Percentiles rank a stretch among this genome's conserved stretches.
Conservation (phyloP, 257 asterid species). For the Salvia miltiorrhiza region DNA sequence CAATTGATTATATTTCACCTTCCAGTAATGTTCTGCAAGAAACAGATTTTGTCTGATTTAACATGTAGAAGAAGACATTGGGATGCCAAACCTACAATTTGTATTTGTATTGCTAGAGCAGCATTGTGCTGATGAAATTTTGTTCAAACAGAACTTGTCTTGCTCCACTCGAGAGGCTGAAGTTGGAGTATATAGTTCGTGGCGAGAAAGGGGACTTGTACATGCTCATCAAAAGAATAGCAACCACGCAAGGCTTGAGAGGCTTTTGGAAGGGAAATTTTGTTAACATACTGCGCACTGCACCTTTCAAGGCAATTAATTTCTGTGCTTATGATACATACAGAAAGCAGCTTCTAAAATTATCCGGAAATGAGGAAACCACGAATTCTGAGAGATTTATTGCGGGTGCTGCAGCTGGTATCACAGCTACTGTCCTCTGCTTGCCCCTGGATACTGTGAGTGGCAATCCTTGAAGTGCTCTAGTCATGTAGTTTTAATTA, state of each 20-base stretch:
- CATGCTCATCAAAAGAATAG: conserved; percentile 67
- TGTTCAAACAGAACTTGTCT: conserved; percentile 70
- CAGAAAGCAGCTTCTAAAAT: conserved; percentile 73
- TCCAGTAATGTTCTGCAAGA: background rate
- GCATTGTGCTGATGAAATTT: conserved; percentile 18
- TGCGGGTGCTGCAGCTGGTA: conserved; percentile 99
- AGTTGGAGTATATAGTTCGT: conserved; percentile 89
- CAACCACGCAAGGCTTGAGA: conserved; percentile 82
- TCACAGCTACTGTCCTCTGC: conserved; percentile 96
- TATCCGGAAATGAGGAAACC: conserved; percentile 79
- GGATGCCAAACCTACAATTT: conserved; percentile 10
- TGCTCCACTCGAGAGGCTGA: conserved; percentile 97
- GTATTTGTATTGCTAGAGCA: background rate
- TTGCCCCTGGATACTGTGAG: conserved; percentile 97
- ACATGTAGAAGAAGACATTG: conserved; percentile 3
- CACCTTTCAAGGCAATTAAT: conserved; percentile 97
- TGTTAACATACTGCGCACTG: conserved; percentile 89
- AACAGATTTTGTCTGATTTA: background rate
- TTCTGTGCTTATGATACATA: conserved; percentile 88
- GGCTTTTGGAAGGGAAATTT: conserved; percentile 99
- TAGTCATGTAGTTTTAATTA: background rate
- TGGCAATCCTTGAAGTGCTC: conserved; percentile 1
- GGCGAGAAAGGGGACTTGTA: conserved; percentile 68
- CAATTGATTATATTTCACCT: conserved; percentile 1
- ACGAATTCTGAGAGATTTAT: conserved; percentile 72